These are phyloP conservation scores for Pichia sp. DNA, from an alignment of 1,139 yeast species.

Conservation along the genomic window DNA sequence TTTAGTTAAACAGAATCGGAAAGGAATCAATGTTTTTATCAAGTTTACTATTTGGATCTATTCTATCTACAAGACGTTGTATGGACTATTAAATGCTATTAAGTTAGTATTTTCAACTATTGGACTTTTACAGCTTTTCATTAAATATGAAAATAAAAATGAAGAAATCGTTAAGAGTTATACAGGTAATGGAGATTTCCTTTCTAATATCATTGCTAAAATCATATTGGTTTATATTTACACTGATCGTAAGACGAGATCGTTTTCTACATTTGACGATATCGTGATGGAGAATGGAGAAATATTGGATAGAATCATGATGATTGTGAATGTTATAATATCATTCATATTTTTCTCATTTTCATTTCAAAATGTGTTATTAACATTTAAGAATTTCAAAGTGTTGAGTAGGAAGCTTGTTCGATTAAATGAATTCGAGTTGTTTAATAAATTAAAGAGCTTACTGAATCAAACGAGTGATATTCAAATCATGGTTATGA, in stretches of 20 bases:
- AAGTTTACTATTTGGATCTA: conserved; percentile 48
- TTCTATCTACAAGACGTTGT: conserved; percentile 62
- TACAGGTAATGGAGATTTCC: conserved; percentile 47
- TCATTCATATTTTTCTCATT: conserved; percentile 68
- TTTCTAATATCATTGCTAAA: conserved; percentile 65
- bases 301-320: conserved; percentile 51
- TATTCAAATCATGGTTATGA: neutral
- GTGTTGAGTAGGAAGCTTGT: conserved; percentile 27
- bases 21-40: conserved; percentile 1
- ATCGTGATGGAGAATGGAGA: conserved; percentile 36
- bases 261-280: conserved; percentile 20
- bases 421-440: conserved; percentile 15
- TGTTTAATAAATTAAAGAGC: conserved; percentile 25
- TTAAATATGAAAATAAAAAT: conserved; percentile 1
- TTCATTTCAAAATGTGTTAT: conserved; percentile 61
- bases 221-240: conserved; percentile 27
- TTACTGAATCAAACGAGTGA: neutral
- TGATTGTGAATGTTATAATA: conserved; percentile 61
- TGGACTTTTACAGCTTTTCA: conserved; percentile 2
- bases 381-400: conserved; percentile 42
- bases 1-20: neutral
- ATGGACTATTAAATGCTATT: conserved; percentile 20
- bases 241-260: neutral
- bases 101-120: conserved; percentile 9
- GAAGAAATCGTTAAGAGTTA: conserved; percentile 23